These are phyloP conservation scores for Petunia secreta DNA, from an alignment of 257 asterid genomes.

Conservation along the genomic window DNA sequence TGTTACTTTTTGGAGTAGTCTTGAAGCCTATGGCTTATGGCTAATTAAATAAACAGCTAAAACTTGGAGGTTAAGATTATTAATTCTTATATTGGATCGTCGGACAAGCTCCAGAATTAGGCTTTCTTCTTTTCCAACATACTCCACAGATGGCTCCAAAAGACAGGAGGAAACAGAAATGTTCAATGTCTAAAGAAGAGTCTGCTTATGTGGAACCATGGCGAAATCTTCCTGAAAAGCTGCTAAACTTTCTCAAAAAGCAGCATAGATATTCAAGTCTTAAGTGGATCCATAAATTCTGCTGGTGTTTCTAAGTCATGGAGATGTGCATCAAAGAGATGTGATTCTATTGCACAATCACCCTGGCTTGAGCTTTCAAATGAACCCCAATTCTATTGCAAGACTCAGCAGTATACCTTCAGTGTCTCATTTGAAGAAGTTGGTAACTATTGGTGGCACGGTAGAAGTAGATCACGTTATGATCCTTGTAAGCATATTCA, in stretches of 20 bases:
- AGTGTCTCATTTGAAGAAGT: conserved; percentile 24
- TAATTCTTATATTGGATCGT: neutral
- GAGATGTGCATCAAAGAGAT: conserved; percentile 14
- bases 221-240: conserved; percentile 26
- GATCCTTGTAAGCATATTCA: conserved; percentile 21
- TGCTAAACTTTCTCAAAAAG: conserved; percentile 16
- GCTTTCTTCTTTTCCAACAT: neutral
- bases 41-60: conserved; percentile 13
- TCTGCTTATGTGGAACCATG: conserved; percentile 2
- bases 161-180: neutral
- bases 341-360: conserved; percentile 22
- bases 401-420: conserved; percentile 21
- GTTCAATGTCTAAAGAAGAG: conserved; percentile 5
- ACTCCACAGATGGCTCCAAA: conserved; percentile 15
- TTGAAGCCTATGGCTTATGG: neutral
- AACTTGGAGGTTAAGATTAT: neutral
- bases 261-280: neutral
- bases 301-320: conserved; percentile 28
- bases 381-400: neutral
- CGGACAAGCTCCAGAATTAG: neutral
- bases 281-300: neutral
- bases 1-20: no score
- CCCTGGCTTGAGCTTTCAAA: conserved; percentile 33
- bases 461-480: neutral
- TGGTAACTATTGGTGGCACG: neutral